Conservation (phyloP, 108 stramenopile species). For the Nannochloropsis oceanica region DNA sequence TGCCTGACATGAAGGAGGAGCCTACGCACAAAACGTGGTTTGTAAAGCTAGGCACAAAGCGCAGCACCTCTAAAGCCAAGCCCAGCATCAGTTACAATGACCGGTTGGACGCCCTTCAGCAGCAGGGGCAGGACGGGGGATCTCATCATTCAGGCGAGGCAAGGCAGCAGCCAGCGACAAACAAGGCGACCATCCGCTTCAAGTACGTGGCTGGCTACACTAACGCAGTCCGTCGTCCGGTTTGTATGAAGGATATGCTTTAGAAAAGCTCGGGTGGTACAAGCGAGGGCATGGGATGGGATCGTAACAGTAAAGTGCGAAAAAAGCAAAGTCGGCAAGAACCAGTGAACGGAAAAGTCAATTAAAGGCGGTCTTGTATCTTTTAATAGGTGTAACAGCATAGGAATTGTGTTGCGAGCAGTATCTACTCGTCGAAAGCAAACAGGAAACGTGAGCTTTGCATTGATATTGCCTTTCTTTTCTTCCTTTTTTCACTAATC, state of each 20-base stretch:
- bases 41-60: neutral
- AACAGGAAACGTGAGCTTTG: too few species aligned
- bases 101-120: neutral
- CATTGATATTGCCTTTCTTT: too few species aligned
- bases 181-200: slow-evolving; percentile 1
- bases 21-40: neutral
- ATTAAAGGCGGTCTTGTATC: too few species aligned
- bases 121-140: neutral
- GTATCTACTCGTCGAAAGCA: too few species aligned
- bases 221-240: slow-evolving; percentile 22
- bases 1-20: neutral
- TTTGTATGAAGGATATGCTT: slow-evolving; percentile 18
- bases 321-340: too few species aligned
- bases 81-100: neutral
- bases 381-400: too few species aligned
- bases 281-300: neutral
- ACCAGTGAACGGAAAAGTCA: too few species aligned
- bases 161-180: neutral
- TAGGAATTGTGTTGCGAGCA: too few species aligned
- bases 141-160: neutral
- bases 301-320: neutral
- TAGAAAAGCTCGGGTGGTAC: neutral
- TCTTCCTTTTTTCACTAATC: neutral
- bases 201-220: slow-evolving; percentile 22
- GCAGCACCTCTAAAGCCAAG: neutral